Evolutionary conservation across 2,329 filamentous ascomycete genomes (phyloP), one percentile per base, ranked within the genome.

Genomic region (Triangularia verruculosa): DNA sequence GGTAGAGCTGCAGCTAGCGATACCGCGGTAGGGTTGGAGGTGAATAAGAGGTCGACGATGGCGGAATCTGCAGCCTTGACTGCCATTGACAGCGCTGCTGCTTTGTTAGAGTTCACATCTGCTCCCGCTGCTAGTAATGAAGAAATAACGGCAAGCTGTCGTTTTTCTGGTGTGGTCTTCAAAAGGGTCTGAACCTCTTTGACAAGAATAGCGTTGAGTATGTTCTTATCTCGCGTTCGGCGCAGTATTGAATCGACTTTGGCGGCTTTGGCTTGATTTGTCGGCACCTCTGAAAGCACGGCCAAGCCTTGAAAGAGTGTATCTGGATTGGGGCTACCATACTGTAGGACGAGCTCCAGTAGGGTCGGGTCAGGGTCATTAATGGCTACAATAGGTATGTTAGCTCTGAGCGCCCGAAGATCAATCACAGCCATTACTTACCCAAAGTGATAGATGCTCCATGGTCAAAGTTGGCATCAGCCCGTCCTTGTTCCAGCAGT

Each of bases 21-120:
- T 2, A 73, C 70, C 0, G 80, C 73, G 5, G 63, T 80, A 1
- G 80, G 82, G 27, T 64, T 71, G 57, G 67, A 74, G 32, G 73
- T 71, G 55, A 87, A 78, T 2, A 88, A 70, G 22, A 84, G 70
- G 51, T 85, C 82, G 9, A 80, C 78, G 7, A 86, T 72, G 4
- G 76, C 75, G 0, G 75, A 72, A 53, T 81, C 77, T 13, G 79
- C 78, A 1, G 77, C 78, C 17, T 78, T 78, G 2, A 87, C 78
- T 4, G 83, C 83, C 60, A 76, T 75, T 59, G 82, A 81, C 0
- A 88, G 72, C 0, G 84, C 79, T 1, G 80, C 78, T 0, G 79
- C 83, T 25, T 84, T 80, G 62, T 80, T 77, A 1, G 78, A 76
- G 66, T 87, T 86, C n/a, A 85, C 75, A 55, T 86, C 80, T 1